Conservation (phyloP, 306 rosid species). For the Gleditsia sinensis region DNA sequence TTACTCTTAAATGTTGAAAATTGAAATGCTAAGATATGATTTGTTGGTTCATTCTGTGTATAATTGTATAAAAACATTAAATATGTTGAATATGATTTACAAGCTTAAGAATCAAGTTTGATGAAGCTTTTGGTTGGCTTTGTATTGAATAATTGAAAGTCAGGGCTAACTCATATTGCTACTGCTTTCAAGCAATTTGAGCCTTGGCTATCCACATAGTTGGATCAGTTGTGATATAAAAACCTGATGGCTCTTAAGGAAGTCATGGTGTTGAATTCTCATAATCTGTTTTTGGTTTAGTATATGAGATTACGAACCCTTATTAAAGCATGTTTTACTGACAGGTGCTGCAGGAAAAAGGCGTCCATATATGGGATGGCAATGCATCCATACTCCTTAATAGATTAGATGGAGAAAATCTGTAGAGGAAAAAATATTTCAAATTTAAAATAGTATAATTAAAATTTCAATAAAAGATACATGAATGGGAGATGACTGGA, state of each 20-base stretch:
- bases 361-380: conserved; percentile 89
- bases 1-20: background rate
- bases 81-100: background rate
- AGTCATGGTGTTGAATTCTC: background rate
- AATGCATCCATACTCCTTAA: conserved; percentile 93
- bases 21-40: background rate
- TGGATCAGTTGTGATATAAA: background rate
- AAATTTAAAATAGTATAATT: too few species aligned
- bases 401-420: too few species aligned
- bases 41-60: background rate
- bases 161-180: conserved; percentile 11
- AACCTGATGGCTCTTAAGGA: background rate
- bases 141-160: background rate
- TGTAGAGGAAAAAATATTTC: too few species aligned
- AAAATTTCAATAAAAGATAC: too few species aligned
- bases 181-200: background rate
- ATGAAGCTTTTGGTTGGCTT: conserved; percentile 15
- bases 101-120: conserved; percentile 10
- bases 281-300: conserved; percentile 22
- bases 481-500: too few species aligned
- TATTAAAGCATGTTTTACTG: conserved; percentile 32
- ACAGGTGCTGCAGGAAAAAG: conserved; percentile 90
- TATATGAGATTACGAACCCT: conserved; percentile 4
- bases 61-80: background rate
- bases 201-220: background rate